phyloP scores from a whole-genome alignment of 352 stramenopile genomes.

The Globisporangium irregulare region DNA sequence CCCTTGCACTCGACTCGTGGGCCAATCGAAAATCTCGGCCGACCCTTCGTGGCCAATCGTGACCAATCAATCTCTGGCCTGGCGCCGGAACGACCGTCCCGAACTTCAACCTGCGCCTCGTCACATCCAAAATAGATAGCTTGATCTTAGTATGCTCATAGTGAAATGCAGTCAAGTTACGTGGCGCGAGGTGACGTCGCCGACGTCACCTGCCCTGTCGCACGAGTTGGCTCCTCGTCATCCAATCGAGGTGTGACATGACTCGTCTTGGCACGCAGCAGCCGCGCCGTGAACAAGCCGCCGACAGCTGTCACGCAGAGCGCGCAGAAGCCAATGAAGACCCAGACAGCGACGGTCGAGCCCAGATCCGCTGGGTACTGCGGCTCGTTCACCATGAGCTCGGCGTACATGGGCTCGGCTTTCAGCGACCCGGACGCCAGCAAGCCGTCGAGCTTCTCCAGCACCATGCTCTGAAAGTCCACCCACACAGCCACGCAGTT shows the following conservation, averaged over 20 bases:
- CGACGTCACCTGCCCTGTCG: background rate
- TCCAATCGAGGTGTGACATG: conserved; percentile 39
- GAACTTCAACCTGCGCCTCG: background rate
- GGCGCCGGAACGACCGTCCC: background rate
- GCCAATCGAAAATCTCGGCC: too few species aligned
- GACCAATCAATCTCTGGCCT: background rate
- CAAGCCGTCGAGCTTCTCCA: conserved; percentile 54
- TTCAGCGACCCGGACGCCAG: conserved; percentile 45
- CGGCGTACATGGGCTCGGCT: conserved; percentile 37
- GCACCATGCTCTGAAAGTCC: conserved; percentile 40
- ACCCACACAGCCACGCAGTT: conserved; percentile 39
- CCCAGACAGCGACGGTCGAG: conserved; percentile 53
- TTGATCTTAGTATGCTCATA: background rate
- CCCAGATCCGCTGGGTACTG: conserved; percentile 40
- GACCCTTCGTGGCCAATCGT: too few species aligned
- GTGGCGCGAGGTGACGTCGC: conserved; percentile 10
- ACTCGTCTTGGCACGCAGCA: conserved; percentile 35
- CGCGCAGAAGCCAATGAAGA: conserved; percentile 56
- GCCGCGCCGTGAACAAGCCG: conserved; percentile 34
- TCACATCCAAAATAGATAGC: background rate
- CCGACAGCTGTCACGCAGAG: conserved; percentile 28
- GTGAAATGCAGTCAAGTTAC: background rate
- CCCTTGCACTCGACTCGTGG: background rate
- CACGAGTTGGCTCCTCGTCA: background rate
- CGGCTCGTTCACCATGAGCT: conserved; percentile 35